Conservation (phyloP, 176 grass and related monocot species). For the Avena sativa region DNA sequence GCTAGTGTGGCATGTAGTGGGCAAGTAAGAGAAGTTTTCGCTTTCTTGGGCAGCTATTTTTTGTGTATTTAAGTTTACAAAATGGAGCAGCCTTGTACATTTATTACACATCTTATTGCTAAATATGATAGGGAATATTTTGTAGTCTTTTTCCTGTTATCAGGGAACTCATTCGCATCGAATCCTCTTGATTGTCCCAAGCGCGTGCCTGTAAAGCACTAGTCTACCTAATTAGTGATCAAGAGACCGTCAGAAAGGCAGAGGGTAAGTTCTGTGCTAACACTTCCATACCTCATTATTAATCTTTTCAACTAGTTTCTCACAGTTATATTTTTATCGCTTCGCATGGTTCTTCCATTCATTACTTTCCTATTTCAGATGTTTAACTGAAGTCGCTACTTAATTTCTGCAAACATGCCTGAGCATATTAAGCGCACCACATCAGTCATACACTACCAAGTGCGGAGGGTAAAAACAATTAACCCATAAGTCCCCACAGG, state of each 20-base stretch:
- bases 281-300: conserved; percentile 10
- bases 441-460: background rate
- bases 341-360: background rate
- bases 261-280: conserved; percentile 19
- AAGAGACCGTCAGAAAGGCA: background rate
- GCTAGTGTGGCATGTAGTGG: background rate
- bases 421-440: background rate
- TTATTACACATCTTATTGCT: conserved; percentile 28
- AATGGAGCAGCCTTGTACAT: background rate
- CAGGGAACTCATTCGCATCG: background rate
- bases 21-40: conserved; percentile 2
- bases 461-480: conserved; percentile 1
- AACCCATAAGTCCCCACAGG: background rate
- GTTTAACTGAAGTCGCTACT: conserved; percentile 32
- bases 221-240: conserved; percentile 27
- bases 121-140: conserved; percentile 19
- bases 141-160: background rate
- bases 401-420: conserved; percentile 28
- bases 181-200: conserved; percentile 23
- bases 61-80: background rate
- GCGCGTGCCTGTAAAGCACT: background rate
- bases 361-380: conserved; percentile 32
- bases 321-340: background rate
- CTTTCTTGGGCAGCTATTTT: background rate
- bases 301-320: conserved; percentile 15